These are phyloP conservation scores for Picea engelmannii DNA, from an alignment of 83 land plant genomes.

Conservation along the genomic window DNA sequence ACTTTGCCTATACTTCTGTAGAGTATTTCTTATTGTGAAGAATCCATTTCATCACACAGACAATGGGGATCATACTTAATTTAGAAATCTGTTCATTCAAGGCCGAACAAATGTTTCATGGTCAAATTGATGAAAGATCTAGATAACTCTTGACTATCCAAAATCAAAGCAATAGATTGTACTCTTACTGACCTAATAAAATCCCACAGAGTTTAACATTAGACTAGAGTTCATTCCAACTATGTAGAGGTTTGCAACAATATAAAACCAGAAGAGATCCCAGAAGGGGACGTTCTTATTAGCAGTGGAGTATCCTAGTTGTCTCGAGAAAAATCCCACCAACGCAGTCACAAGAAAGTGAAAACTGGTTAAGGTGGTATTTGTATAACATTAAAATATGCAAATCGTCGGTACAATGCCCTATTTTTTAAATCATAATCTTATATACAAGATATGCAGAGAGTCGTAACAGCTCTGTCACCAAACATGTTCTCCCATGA, in stretches of 20 bases:
- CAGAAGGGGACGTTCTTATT: constrained; percentile 47
- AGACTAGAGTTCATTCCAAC: constrained; percentile 72
- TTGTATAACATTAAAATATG: constrained; percentile 28
- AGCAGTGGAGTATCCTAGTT: constrained; percentile 26
- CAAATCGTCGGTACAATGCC: too few relatives aligned
- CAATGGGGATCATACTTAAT: constrained; percentile 56
- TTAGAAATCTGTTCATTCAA: constrained; percentile 31
- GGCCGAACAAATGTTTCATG: too few relatives aligned
- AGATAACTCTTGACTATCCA: background rate
- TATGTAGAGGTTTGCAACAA: constrained; percentile 60
- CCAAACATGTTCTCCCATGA: too few relatives aligned
- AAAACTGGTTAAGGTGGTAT: constrained; percentile 63
- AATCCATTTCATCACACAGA: constrained; percentile 44
- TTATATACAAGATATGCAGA: too few relatives aligned
- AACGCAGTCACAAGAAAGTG: constrained; percentile 58
- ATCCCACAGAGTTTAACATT: constrained; percentile 67
- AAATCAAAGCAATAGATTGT: background rate
- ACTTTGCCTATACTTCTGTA: constrained; percentile 27
- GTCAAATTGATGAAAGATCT: too few relatives aligned
- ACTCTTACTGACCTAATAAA: constrained; percentile 42
- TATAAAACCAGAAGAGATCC: constrained; percentile 60
- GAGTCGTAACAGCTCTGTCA: too few relatives aligned
- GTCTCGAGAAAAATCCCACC: constrained; percentile 42
- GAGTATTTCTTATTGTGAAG: constrained; percentile 39
- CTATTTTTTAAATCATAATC: too few relatives aligned